phyloP scores from a whole-genome alignment of 2,329 filamentous ascomycete genomes.

The Fusarium devonianum region DNA sequence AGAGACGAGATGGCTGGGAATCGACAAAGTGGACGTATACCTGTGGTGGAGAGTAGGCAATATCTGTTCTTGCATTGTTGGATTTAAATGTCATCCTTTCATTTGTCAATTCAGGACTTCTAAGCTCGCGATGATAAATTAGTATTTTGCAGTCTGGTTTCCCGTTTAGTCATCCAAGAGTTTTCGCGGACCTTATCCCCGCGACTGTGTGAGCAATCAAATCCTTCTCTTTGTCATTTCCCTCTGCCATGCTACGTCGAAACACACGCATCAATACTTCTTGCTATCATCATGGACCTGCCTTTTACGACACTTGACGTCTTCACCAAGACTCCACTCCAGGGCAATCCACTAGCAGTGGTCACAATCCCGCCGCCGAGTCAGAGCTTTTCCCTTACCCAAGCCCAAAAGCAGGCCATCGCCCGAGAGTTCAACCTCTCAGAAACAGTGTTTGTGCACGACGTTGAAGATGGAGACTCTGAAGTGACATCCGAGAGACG shows the following conservation, averaged over 20 bases:
- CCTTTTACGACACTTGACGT: conserved; percentile 63
- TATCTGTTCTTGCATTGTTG: too few species aligned
- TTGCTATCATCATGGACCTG: conserved; percentile 43
- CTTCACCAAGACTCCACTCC: conserved; percentile 59
- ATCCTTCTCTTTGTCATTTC: too few species aligned
- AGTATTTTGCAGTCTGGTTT: too few species aligned
- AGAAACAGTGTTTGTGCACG: conserved; percentile 68
- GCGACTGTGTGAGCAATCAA: too few species aligned
- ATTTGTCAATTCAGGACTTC: too few species aligned
- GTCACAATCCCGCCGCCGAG: conserved; percentile 56
- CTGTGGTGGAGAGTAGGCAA: background rate
- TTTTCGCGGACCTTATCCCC: too few species aligned
- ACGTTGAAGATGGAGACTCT: conserved; percentile 43
- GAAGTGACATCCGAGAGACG: conserved; percentile 43
- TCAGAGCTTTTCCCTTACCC: conserved; percentile 43
- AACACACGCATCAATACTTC: too few species aligned
- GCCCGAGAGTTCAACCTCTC: conserved; percentile 69
- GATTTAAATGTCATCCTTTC: too few species aligned
- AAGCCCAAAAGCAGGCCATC: conserved; percentile 62
- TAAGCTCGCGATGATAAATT: too few species aligned
- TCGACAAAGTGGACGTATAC: background rate
- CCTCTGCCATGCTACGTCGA: too few species aligned
- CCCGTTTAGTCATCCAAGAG: too few species aligned
- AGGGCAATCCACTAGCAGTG: conserved; percentile 67
- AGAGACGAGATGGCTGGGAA: background rate